Percentiles rank a stretch among this genome's conserved stretches.
Conservation (phyloP, 2,329 filamentous ascomycete species). For the Dactylella cylindrospora region DNA sequence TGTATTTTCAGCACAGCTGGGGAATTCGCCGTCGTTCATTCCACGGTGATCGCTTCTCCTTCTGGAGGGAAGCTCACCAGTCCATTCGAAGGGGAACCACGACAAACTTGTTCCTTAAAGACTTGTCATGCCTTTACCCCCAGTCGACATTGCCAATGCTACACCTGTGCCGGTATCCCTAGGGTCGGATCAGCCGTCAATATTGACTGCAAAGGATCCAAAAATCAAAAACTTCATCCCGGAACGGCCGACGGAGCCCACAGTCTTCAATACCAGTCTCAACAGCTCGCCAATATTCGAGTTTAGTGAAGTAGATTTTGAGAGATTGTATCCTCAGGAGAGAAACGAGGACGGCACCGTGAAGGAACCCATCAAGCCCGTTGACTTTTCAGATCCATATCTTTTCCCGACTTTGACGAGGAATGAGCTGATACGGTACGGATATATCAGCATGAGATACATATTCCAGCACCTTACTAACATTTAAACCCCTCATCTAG, state of each 20-base stretch:
- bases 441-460: too few species aligned
- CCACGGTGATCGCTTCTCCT: too few species aligned
- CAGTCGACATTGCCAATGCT: too few species aligned
- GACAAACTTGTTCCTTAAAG: too few species aligned
- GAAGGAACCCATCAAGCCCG: slow-evolving; percentile 34
- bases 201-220: background rate
- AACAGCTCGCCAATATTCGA: slow-evolving; percentile 27
- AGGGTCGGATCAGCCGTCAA: slow-evolving; percentile 12
- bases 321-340: slow-evolving; percentile 7
- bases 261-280: slow-evolving; percentile 20
- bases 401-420: slow-evolving; percentile 51
- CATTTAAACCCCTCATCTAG: too few species aligned
- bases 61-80: too few species aligned
- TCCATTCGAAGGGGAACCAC: too few species aligned
- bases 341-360: slow-evolving; percentile 13
- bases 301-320: slow-evolving; percentile 16
- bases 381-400: slow-evolving; percentile 49
- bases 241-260: slow-evolving; percentile 19
- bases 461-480: too few species aligned
- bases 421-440: slow-evolving; percentile 51
- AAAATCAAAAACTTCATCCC: slow-evolving; percentile 22
- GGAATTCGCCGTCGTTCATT: too few species aligned
- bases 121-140: too few species aligned
- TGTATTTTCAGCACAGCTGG: too few species aligned
- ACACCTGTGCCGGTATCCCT: too few species aligned